These are phyloP conservation scores for Synchytrium microbalum DNA, from an alignment of 371 early-diverging fungal genomes.

Conservation along the genomic window DNA sequence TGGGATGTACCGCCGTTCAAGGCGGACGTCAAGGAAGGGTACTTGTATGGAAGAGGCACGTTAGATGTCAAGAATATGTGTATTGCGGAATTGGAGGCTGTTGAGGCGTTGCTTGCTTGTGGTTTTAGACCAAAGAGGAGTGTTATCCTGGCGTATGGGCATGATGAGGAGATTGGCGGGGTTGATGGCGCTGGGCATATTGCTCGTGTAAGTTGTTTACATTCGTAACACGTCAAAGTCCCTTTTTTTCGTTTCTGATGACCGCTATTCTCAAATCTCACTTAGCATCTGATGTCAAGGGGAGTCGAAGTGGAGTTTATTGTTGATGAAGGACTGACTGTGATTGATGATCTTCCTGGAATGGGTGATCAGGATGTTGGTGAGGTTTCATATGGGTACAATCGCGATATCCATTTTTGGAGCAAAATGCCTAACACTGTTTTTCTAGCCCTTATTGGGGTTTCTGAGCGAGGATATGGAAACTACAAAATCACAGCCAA, in stretches of 20 bases:
- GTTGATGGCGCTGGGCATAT: too few species aligned
- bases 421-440: too few species aligned
- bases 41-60: slow-evolving; percentile 35
- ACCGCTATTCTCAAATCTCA: too few species aligned
- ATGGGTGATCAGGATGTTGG: slow-evolving; percentile 8
- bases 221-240: too few species aligned
- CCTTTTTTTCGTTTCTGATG: too few species aligned
- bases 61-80: slow-evolving; percentile 28
- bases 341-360: slow-evolving; percentile 8
- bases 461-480: slow-evolving; percentile 31
- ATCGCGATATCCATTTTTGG: too few species aligned
- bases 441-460: slow-evolving; percentile 18
- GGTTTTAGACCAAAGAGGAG: slow-evolving; percentile 20
- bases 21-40: slow-evolving; percentile 18
- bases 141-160: slow-evolving; percentile 29
- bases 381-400: background rate
- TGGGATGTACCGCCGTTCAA: slow-evolving; percentile 28
- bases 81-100: slow-evolving; percentile 27
- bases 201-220: too few species aligned
- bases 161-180: slow-evolving; percentile 37
- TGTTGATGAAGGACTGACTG: slow-evolving; percentile 18
- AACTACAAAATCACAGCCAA: slow-evolving; percentile 24
- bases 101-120: slow-evolving; percentile 24
- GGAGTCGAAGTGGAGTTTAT: slow-evolving; percentile 12
- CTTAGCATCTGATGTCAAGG: too few species aligned